Base-by-base conservation (phyloP, 208 protist species). In the Leishmania braziliensis region DNA sequence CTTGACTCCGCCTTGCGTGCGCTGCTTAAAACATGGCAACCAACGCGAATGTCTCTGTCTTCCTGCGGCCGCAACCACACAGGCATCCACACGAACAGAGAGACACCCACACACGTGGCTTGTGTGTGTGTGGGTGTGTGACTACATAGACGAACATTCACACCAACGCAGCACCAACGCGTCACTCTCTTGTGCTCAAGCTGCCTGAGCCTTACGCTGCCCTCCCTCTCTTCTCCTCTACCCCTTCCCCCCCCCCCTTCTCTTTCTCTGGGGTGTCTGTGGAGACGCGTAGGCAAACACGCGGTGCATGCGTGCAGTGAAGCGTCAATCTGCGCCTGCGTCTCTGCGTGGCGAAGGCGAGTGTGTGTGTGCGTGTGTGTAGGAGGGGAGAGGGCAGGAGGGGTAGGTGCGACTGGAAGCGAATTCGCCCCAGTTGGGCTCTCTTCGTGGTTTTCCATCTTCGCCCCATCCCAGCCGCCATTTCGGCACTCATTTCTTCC, bases 361-460 rank as follows among this genome's bases (percentile, higher is more conserved):
- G 58, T 63, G 62, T 68, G 36, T 71, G 26, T 71, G 66, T 48
- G 66, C 14, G 33, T 10, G 23, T 71, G 66, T 48, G 66, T 71
- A 23, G 18, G 18, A 20, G 1, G 14, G 16, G 53, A 20, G 53
- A 56, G 18, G 53, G 53, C 16, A 20, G 53, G 53, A 56, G 53
- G 53, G 3, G 53, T 8, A 20, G 53, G 53, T 12, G 16, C 9
- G 14, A 46, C 43, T 46, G 43, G 43, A 46, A 46, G 43, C 43
- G 43, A 6, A 46, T 46, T 46, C 43, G 43, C 0, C 43, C 43
- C 43, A 46, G 43, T 46, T 46, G 8, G 62, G 12, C 18, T 81
- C n/a, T 84, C 20, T 58, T 71, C 8, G 26, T 80, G 20, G 39
- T 33, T 76, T 56, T 76, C 58, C 33, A 36, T 78, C 58, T 62